Base-by-base conservation (phyloP, 2,329 filamentous ascomycete genomes). In the Hypocreales sp. region DNA sequence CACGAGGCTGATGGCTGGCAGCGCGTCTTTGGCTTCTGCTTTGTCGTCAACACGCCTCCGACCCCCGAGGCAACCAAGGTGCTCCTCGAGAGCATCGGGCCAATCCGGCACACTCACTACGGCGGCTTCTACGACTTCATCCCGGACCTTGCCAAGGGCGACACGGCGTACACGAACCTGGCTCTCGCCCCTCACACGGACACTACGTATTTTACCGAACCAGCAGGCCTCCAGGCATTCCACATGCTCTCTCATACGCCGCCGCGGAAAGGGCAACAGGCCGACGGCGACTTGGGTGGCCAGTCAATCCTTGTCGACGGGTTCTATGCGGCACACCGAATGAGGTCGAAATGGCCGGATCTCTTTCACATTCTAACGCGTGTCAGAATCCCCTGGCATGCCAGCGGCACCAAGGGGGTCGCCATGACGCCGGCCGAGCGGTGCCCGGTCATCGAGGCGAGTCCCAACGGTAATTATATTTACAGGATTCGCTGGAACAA, bases 161-260 rank as follows among this genome's bases (percentile, higher is more conserved):
- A 93, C 44, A 92, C 81, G 2, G 84, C 84, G 4, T 98, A 95
- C 56, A 94, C 87, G 2, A 83, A 79, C 41, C 64, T 90, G 27
- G 74, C 75, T 1, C 67, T 98, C 3, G 71, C 73, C 13, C 77
- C 80, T 1, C 90, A 98, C 51, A 95, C 87, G 1, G 90, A 98
- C 54, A 95, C 72, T 6, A 93, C 87, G 1, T 95, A 98, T 53
- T 95, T 95, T 55, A 84, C 73, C 14, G 87, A 95, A 36, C 87
- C 90, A 0, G 76, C 81, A 3, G 83, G 87, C 8, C 65, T 98
- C 19, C 90, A 98, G 50, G 74, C 90, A 15, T 92, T 98, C 51
- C 90, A 98, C 46, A 61, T 94, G 25, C 67, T 95, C 16, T 90
- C 81, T 0, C 77, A 73, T 7, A 54, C 63, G 3, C 67, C 72